Evolutionary conservation across 768 basidiomycete genomes (phyloP).

Genomic region (Russula emetica): DNA sequence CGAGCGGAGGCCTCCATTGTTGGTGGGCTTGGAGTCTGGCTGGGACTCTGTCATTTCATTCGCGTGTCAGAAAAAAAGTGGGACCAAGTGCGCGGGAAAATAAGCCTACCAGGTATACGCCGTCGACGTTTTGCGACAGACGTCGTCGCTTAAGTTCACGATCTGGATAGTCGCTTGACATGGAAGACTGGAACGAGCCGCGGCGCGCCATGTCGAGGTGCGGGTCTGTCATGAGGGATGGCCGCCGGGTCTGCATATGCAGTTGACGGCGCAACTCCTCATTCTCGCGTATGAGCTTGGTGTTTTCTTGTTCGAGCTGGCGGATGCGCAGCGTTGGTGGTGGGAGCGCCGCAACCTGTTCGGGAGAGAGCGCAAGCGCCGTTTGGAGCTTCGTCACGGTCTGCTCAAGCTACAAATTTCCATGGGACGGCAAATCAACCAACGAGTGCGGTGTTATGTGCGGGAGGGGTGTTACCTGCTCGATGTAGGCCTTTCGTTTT

Average conservation of each 20-base stretch:
- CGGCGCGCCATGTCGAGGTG: constrained; percentile 28
- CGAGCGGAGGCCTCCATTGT: constrained; percentile 30
- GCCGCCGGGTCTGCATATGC: constrained; percentile 30
- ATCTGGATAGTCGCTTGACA: constrained; percentile 30
- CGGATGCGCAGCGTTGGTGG: constrained; percentile 71
- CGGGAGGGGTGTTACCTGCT: constrained; percentile 50
- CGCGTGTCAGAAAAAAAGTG: background rate
- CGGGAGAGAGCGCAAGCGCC: constrained; percentile 64
- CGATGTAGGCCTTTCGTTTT: constrained; percentile 90
- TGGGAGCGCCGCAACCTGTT: constrained; percentile 69
- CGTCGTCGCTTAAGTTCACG: constrained; percentile 32
- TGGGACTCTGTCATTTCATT: constrained; percentile 18
- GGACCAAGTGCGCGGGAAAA: background rate
- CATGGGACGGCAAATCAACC: background rate
- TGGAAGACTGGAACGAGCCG: constrained; percentile 20
- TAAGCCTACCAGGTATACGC: constrained; percentile 32
- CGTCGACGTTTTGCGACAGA: constrained; percentile 31
- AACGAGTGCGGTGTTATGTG: background rate
- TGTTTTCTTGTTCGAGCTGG: constrained; percentile 79
- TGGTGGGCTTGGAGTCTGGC: constrained; percentile 34
- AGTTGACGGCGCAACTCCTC: constrained; percentile 69
- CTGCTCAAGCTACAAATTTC: constrained; percentile 62
- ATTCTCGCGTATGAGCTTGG: constrained; percentile 63
- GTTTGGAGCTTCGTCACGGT: constrained; percentile 83
- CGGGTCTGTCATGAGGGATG: constrained; percentile 25